phyloP scores from a whole-genome alignment of 352 stramenopile genomes.

The Phytophthora fragariaefolia region DNA sequence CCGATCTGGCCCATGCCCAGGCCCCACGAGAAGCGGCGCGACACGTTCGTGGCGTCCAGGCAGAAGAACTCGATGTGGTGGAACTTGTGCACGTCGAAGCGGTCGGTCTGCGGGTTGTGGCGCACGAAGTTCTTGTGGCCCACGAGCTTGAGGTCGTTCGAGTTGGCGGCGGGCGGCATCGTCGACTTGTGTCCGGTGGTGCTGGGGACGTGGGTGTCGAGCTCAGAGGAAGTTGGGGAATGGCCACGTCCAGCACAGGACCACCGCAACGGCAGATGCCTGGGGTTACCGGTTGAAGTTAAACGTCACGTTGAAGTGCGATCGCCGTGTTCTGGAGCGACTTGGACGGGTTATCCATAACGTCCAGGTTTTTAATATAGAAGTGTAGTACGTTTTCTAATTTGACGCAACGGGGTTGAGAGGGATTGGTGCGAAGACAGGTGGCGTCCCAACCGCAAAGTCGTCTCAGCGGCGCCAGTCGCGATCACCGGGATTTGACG shows the following conservation, averaged over 20 bases:
- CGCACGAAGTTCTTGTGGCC: slow-evolving; percentile 80
- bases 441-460: too few species aligned
- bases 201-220: not conserved
- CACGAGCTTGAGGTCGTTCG: slow-evolving; percentile 57
- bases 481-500: too few species aligned
- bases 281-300: too few species aligned
- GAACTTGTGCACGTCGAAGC: slow-evolving; percentile 82
- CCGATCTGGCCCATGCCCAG: slow-evolving; percentile 84
- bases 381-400: too few species aligned
- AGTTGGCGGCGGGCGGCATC: slow-evolving; percentile 21
- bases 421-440: too few species aligned
- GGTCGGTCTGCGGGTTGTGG: slow-evolving; percentile 78
- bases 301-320: too few species aligned
- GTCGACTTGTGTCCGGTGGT: slow-evolving; percentile 4
- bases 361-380: too few species aligned
- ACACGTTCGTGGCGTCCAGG: slow-evolving; percentile 78
- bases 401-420: too few species aligned
- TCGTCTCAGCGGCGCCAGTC: too few species aligned
- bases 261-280: not conserved
- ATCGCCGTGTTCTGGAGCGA: too few species aligned
- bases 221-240: slow-evolving; percentile 21
- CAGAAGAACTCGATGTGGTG: slow-evolving; percentile 90
- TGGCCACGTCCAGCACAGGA: slow-evolving; percentile 9
- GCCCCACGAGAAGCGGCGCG: slow-evolving; percentile 81
- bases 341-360: too few species aligned